Evolutionary conservation across 23 red algal species (phyloP).

Genomic region (Gracilaria gracilis): DNA sequence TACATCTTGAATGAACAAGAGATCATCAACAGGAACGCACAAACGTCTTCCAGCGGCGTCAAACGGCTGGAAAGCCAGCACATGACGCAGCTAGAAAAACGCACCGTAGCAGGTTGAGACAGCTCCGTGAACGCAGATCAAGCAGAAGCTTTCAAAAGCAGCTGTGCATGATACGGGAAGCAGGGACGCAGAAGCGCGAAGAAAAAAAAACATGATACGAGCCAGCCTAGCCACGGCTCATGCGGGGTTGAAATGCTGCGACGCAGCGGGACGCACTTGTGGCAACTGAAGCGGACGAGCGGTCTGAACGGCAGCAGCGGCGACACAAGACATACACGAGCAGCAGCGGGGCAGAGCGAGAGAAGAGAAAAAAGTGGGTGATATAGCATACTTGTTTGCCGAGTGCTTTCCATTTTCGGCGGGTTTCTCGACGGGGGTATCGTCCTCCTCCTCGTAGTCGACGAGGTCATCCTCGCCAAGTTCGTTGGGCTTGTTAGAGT

Average conservation of each 20-base stretch:
- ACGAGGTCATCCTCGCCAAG: conserved; percentile 73
- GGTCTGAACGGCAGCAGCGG: background rate
- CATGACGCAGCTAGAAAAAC: too few relatives aligned
- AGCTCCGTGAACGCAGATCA: too few relatives aligned
- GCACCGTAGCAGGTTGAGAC: too few relatives aligned
- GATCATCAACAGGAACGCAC: too few relatives aligned
- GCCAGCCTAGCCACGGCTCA: too few relatives aligned
- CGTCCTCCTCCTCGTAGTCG: conserved; percentile 77
- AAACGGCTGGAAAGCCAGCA: too few relatives aligned
- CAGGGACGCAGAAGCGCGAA: too few relatives aligned
- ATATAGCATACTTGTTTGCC: conserved; percentile 64
- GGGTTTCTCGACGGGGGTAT: conserved; percentile 61
- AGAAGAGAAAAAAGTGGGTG: conserved; percentile 20
- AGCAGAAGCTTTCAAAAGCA: too few relatives aligned
- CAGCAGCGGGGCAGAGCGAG: conserved; percentile 28
- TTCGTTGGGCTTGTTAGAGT: conserved; percentile 55
- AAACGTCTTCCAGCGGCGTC: too few relatives aligned
- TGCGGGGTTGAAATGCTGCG: background rate
- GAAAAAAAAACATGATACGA: too few relatives aligned
- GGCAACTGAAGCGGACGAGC: background rate
- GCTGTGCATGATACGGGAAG: too few relatives aligned
- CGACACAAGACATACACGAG: background rate
- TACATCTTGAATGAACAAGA: background rate
- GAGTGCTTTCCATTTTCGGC: conserved; percentile 60
- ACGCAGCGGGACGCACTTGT: background rate